These are phyloP conservation scores for Cryphonectria carpinicola DNA, from an alignment of 2,329 filamentous ascomycete genomes.

Conservation along the genomic window DNA sequence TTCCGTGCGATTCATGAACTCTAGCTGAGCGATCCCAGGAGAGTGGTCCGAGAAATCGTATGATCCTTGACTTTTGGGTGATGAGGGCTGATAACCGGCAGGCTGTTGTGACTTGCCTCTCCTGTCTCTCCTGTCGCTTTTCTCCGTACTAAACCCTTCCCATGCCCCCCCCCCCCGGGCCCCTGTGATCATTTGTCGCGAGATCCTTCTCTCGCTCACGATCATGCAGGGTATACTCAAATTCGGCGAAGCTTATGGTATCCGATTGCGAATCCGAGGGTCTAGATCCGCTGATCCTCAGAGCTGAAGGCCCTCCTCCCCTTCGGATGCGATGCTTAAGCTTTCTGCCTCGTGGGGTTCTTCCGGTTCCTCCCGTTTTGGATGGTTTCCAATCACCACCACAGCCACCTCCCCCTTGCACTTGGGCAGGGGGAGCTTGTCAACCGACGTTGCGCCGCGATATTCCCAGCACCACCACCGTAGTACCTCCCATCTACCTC, in stretches of 20 bases:
- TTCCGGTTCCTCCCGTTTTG: not conserved
- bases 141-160: no score
- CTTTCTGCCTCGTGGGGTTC: not conserved
- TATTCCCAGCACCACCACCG: slow-evolving; percentile 12
- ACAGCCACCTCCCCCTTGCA: not conserved
- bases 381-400: not conserved
- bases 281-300: not conserved
- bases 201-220: not conserved
- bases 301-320: not conserved
- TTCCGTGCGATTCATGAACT: not conserved
- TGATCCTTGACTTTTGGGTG: not conserved
- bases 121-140: not conserved
- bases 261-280: not conserved
- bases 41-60: slow-evolving; percentile 16
- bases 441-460: not conserved
- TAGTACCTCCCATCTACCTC: slow-evolving; percentile 14
- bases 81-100: not conserved
- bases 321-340: not conserved
- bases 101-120: not conserved
- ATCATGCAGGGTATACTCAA: not conserved
- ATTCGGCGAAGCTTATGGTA: not conserved
- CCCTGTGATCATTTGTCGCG: not conserved
- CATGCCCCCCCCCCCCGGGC: no score
- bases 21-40: not conserved
- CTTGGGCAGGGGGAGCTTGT: not conserved